Percentiles rank a stretch among this genome's conserved stretches.
Evolutionary conservation across 345 rosid species (phyloP).

Genomic region (Theobroma cacao): DNA sequence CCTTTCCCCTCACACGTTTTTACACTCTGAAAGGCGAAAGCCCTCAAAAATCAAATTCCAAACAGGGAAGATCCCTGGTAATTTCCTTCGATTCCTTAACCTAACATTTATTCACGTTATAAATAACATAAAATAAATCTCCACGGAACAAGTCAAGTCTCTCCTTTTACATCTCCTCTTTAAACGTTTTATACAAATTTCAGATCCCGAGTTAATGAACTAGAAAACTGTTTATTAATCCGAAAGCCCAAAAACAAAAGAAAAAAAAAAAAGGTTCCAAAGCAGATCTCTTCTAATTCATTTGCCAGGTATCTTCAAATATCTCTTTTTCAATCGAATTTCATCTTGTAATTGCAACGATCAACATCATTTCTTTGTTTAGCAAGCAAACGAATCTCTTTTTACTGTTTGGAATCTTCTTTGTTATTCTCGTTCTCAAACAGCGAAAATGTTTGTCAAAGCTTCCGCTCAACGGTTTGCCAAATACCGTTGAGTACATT

Average conservation of each 20-base stretch:
- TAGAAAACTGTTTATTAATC: not conserved
- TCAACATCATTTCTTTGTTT: not conserved
- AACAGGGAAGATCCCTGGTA: not conserved
- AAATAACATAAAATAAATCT: not conserved
- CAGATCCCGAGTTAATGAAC: not conserved
- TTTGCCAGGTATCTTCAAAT: not conserved
- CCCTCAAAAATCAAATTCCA: not conserved
- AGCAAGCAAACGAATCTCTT: not conserved
- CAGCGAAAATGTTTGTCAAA: not conserved
- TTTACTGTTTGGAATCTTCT: not conserved
- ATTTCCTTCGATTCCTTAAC: not conserved
- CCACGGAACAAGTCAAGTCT: not conserved
- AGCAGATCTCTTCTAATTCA: not conserved
- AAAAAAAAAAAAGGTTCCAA: not conserved
- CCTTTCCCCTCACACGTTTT: too few relatives aligned
- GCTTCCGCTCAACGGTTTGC: not conserved
- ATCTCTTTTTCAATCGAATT: not conserved
- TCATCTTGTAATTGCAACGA: not conserved
- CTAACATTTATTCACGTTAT: not conserved
- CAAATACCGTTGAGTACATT: not conserved
- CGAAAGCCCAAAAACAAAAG: not conserved
- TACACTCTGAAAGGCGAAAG: too few relatives aligned
- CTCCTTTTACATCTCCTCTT: constrained; percentile 10
- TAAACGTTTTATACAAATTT: not conserved
- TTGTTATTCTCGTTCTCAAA: not conserved